phyloP scores from a whole-genome alignment of 176 grass and related monocot species.

The Pharus latifolius region DNA sequence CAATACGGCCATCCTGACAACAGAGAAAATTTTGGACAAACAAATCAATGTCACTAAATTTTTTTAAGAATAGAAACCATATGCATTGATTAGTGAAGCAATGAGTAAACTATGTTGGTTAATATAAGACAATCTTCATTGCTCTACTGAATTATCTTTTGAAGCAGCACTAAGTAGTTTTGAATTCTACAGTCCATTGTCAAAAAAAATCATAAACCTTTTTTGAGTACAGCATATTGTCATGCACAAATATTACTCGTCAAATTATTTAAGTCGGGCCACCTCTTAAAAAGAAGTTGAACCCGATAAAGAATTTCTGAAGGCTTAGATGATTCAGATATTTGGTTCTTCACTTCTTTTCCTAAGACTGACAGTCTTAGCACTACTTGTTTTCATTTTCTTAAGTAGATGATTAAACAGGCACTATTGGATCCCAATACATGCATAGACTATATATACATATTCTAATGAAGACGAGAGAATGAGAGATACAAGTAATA shows the following conservation, averaged over 20 bases:
- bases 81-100: not conserved
- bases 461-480: not conserved
- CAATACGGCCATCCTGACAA: slow-evolving; percentile 79
- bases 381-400: not conserved
- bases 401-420: not conserved
- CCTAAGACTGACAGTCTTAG: not conserved
- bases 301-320: not conserved
- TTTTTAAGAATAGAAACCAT: not conserved
- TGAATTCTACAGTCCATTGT: not conserved
- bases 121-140: not conserved
- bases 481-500: not conserved
- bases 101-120: not conserved
- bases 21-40: slow-evolving; percentile 12
- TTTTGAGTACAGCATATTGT: not conserved
- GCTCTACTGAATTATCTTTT: not conserved
- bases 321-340: not conserved
- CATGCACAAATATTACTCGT: not conserved
- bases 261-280: not conserved
- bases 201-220: not conserved
- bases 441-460: not conserved
- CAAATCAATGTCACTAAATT: not conserved
- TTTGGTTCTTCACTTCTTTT: not conserved
- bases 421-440: not conserved
- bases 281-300: not conserved
- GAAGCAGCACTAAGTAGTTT: not conserved